A percentile compares a stretch with the other conserved stretches of the same genome.
phyloP scores from a whole-genome alignment of 441 rosid genomes.

The Adansonia rubrostipa region DNA sequence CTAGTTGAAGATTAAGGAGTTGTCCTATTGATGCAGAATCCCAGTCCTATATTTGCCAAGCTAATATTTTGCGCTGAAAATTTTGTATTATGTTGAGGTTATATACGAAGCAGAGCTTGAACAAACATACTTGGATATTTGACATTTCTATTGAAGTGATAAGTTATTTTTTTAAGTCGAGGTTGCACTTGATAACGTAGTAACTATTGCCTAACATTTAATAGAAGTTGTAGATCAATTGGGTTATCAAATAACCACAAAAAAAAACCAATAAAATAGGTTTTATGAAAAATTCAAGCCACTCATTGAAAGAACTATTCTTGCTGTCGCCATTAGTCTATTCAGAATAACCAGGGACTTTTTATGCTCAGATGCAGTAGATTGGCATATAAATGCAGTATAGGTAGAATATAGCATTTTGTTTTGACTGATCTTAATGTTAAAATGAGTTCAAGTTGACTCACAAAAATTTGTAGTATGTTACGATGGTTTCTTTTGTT shows the following conservation, averaged over 20 bases:
- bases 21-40: not conserved
- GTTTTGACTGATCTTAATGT: conserved; percentile 5
- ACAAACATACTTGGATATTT: not conserved
- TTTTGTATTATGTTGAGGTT: not conserved
- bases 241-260: not conserved
- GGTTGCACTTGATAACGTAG: not conserved
- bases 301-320: not conserved
- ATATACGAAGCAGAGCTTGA: not conserved
- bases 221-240: not conserved
- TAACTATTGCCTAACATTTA: not conserved
- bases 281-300: not conserved
- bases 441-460: not conserved
- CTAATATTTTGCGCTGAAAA: not conserved
- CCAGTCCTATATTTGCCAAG: not conserved
- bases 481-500: conserved; percentile 13
- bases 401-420: not conserved
- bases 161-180: not conserved
- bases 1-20: not conserved
- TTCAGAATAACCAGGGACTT: not conserved
- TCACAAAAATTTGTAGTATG: not conserved
- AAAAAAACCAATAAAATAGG: not conserved
- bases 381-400: not conserved
- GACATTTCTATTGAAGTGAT: not conserved
- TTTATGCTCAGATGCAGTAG: not conserved
- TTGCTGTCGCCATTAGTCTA: not conserved